A percentile compares a stretch with the other conserved stretches of the same genome.
Evolutionary conservation across 2,329 filamentous ascomycete genomes (phyloP).

Genomic region (Fusarium annulatum): DNA sequence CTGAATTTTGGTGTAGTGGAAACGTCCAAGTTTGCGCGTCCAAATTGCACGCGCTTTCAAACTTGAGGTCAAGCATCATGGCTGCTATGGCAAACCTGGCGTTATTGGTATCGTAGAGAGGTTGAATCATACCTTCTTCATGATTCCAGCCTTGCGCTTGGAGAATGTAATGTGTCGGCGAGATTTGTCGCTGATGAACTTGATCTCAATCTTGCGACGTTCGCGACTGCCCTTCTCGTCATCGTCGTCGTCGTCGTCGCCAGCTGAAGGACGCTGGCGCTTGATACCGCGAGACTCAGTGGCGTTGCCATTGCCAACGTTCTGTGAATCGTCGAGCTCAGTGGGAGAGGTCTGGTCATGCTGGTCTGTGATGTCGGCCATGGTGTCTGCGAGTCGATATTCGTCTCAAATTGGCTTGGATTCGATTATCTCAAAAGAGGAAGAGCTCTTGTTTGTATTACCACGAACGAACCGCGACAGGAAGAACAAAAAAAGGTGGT

Average conservation of each 20-base stretch:
- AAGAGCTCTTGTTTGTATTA: conserved; percentile 51
- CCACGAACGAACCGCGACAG: conserved; percentile 46
- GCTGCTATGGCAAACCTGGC: background rate
- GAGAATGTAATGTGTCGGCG: conserved; percentile 99
- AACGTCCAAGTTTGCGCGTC: background rate
- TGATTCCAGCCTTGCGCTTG: conserved; percentile 99
- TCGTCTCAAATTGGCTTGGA: conserved; percentile 40
- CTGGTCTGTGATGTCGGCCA: conserved; percentile 85
- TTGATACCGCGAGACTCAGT: conserved; percentile 87
- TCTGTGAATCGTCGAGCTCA: conserved; percentile 78
- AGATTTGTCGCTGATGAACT: conserved; percentile 99
- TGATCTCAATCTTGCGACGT: conserved; percentile 99
- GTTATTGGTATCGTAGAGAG: background rate
- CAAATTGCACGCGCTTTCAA: background rate
- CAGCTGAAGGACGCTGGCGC: conserved; percentile 82
- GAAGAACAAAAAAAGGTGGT: conserved; percentile 65
- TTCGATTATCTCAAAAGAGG: conserved; percentile 40
- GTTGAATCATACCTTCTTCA: conserved; percentile 89
- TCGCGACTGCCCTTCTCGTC: conserved; percentile 98
- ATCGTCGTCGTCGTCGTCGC: conserved; percentile 96
- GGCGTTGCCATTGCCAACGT: conserved; percentile 78
- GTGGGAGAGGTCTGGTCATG: conserved; percentile 80
- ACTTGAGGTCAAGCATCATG: background rate
- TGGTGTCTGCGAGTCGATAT: conserved; percentile 50
- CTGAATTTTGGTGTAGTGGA: background rate